Percentiles rank a stretch among this genome's conserved stretches.
These are phyloP conservation scores for Tetradesmus lagerheimii DNA, from an alignment of 139 green algal species.

Conservation along the genomic window DNA sequence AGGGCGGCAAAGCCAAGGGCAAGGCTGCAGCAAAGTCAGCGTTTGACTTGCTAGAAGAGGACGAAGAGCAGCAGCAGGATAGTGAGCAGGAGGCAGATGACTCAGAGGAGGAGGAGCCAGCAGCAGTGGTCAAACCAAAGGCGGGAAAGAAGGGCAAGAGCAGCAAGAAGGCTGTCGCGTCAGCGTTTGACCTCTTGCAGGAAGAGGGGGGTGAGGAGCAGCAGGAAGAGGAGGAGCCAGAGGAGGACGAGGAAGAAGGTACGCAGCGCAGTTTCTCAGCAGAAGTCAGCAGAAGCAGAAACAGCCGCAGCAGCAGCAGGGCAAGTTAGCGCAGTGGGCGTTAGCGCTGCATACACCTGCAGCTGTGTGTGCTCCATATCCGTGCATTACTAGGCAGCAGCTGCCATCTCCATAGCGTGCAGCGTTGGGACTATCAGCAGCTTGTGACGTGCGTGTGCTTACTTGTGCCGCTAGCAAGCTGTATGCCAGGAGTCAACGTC, in stretches of 20 bases:
- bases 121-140: slow-evolving; percentile 3
- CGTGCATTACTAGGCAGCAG: no score
- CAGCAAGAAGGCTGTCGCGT: not conserved
- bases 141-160: slow-evolving; percentile 44
- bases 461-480: no score
- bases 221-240: slow-evolving; percentile 56
- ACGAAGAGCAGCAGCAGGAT: slow-evolving; percentile 44
- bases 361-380: no score
- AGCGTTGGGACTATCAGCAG: no score
- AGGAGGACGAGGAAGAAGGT: not conserved
- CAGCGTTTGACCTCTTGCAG: slow-evolving; percentile 19
- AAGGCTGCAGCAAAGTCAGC: slow-evolving; percentile 54
- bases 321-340: no score
- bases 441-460: no score
- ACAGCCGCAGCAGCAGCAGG: not conserved
- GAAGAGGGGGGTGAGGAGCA: slow-evolving; percentile 51
- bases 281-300: not conserved
- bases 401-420: no score
- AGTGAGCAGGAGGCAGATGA: slow-evolving; percentile 51
- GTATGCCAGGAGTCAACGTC: no score
- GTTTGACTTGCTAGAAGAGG: slow-evolving; percentile 67
- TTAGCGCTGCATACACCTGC: no score
- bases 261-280: not conserved
- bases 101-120: slow-evolving; percentile 41
- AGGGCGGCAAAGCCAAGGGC: slow-evolving; percentile 56